Evolutionary conservation across 2,329 filamentous ascomycete genomes (phyloP).

Genomic region (Apiospora kogelbergensis): DNA sequence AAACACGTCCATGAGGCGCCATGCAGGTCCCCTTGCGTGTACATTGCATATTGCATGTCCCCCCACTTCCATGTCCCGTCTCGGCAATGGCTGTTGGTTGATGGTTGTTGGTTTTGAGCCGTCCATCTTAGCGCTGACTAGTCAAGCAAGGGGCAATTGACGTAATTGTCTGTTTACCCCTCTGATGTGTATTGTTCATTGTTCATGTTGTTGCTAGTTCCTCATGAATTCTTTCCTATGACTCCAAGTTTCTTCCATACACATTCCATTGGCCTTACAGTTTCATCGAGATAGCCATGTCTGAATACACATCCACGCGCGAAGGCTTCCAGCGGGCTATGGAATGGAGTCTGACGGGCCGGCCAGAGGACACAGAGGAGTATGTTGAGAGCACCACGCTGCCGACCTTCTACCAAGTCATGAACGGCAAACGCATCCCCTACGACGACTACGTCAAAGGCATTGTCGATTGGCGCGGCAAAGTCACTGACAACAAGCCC

Average conservation of each 20-base stretch:
- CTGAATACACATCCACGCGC: slow-evolving; percentile 24
- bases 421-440: slow-evolving; percentile 23
- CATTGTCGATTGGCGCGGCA: slow-evolving; percentile 27
- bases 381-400: slow-evolving; percentile 15
- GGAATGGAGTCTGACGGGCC: slow-evolving; percentile 22
- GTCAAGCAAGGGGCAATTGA: neutral
- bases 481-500: slow-evolving; percentile 27
- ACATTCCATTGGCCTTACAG: no score
- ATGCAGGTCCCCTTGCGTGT: neutral
- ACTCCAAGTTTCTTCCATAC: no score
- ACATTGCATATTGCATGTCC: no score
- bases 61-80: neutral
- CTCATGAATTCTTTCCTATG: neutral
- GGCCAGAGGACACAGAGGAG: slow-evolving; percentile 14
- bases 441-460: slow-evolving; percentile 24
- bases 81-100: neutral
- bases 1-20: neutral
- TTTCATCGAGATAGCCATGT: slow-evolving; percentile 16
- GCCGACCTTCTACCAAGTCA: slow-evolving; percentile 23
- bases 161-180: no score
- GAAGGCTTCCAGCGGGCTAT: slow-evolving; percentile 28
- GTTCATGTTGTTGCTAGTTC: neutral
- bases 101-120: neutral
- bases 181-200: no score
- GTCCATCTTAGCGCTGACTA: neutral